Conservation (phyloP, 768 basidiomycete species). For the Xerocomellus dryophilus region DNA sequence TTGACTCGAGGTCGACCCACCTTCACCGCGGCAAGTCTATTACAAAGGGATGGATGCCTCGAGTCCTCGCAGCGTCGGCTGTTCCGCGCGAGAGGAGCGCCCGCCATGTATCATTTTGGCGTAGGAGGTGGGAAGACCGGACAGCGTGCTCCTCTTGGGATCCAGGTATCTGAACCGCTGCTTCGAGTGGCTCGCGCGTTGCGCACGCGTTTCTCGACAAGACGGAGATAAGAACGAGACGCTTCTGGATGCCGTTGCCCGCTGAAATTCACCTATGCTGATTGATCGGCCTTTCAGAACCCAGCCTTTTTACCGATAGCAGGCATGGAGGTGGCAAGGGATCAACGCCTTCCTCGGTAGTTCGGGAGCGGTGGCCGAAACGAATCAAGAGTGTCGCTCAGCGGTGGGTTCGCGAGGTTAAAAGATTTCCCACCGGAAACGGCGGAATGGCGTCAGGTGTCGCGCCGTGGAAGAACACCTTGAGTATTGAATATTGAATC, state of each 20-base stretch:
- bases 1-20: conserved; percentile 5
- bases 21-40: not conserved
- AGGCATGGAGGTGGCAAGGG: not conserved
- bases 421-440: not conserved
- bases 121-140: not conserved
- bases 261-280: not conserved
- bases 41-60: no score
- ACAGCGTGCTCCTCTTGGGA: not conserved
- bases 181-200: not conserved
- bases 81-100: not conserved
- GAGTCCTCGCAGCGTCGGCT: not conserved
- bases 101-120: no score
- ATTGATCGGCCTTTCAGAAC: conserved; percentile 3
- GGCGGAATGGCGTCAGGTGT: not conserved
- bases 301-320: not conserved
- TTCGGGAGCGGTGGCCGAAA: not conserved
- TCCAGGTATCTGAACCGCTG: not conserved
- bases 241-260: not conserved
- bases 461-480: not conserved
- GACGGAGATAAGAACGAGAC: not conserved
- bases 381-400: no score
- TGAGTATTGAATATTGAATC: no score
- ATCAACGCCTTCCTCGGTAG: not conserved
- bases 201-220: not conserved
- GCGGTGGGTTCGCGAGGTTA: not conserved